A percentile compares a stretch with the other conserved stretches of the same genome.
These are phyloP conservation scores for Oryza australiensis DNA, from an alignment of 176 grass and related monocot species.

Conservation along the genomic window DNA sequence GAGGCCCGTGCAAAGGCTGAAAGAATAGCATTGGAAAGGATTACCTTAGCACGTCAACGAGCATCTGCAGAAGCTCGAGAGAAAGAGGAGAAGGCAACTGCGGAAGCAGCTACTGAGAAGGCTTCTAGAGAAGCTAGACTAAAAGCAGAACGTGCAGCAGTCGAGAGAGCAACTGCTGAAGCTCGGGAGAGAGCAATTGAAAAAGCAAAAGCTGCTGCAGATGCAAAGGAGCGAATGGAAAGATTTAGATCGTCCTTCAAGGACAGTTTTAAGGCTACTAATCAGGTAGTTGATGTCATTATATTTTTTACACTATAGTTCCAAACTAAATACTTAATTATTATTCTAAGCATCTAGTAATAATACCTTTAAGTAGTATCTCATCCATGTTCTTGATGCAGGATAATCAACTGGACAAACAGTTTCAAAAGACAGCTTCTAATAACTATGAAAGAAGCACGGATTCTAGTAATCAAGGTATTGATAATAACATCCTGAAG, in stretches of 20 bases:
- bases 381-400: slow-evolving; percentile 38
- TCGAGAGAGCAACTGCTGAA: slow-evolving; percentile 87
- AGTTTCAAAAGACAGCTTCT: slow-evolving; percentile 58
- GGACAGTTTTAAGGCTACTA: slow-evolving; percentile 55
- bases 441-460: slow-evolving; percentile 41
- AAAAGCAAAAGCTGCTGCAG: slow-evolving; percentile 77
- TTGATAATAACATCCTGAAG: slow-evolving; percentile 13
- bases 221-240: slow-evolving; percentile 69
- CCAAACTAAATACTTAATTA: slow-evolving; percentile 10
- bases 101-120: slow-evolving; percentile 54
- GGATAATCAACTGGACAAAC: slow-evolving; percentile 50
- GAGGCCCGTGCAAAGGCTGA: slow-evolving; percentile 71
- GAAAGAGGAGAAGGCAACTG: slow-evolving; percentile 64
- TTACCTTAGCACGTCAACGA: slow-evolving; percentile 74
- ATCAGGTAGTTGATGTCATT: slow-evolving; percentile 58
- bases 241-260: slow-evolving; percentile 58
- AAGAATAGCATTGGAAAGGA: slow-evolving; percentile 71
- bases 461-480: slow-evolving; percentile 56
- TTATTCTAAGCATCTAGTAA: background rate
- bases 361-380: slow-evolving; percentile 18
- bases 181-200: slow-evolving; percentile 79
- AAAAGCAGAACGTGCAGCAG: slow-evolving; percentile 88
- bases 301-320: slow-evolving; percentile 6
- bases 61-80: slow-evolving; percentile 60
- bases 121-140: slow-evolving; percentile 71